phyloP scores from a whole-genome alignment of 2,329 filamentous ascomycete genomes.

The Colletotrichum echinochloae region DNA sequence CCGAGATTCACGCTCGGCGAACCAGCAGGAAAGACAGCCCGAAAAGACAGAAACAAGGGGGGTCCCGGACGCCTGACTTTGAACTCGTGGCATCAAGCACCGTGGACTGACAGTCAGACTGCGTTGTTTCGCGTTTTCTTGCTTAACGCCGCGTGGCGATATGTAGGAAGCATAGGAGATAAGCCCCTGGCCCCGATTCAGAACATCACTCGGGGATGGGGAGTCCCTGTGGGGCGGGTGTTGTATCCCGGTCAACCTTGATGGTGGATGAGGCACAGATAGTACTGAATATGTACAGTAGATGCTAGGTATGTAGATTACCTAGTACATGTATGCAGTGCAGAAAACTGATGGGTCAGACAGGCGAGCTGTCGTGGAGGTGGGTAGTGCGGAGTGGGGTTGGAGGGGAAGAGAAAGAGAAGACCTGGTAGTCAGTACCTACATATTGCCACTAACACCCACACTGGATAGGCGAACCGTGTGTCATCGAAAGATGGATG shows the following conservation, averaged over 20 bases:
- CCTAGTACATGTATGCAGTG: too few species aligned
- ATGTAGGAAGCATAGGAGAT: constrained; percentile 11
- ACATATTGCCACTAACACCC: too few species aligned
- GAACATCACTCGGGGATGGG: constrained; percentile 13
- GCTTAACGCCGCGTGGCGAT: not conserved
- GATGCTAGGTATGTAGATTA: too few species aligned
- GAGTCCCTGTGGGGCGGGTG: not conserved
- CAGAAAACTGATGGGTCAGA: not conserved
- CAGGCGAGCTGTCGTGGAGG: constrained; percentile 17
- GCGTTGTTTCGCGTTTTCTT: not conserved
- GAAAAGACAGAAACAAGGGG: not conserved
- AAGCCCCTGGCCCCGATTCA: not conserved
- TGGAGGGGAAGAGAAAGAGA: too few species aligned
- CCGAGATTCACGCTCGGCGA: constrained; percentile 21
- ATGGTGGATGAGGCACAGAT: not conserved
- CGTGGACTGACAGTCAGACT: not conserved
- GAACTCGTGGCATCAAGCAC: constrained; percentile 31
- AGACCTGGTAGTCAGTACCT: too few species aligned
- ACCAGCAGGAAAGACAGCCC: constrained; percentile 32
- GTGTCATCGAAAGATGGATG: too few species aligned
- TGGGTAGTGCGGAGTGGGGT: constrained; percentile 6
- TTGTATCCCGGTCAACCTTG: not conserved
- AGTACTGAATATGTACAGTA: not conserved
- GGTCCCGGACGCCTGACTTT: not conserved
- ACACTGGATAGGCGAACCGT: too few species aligned